phyloP scores from a whole-genome alignment of 1,284 basidiomycete species.

The Cronartium ribicola region DNA sequence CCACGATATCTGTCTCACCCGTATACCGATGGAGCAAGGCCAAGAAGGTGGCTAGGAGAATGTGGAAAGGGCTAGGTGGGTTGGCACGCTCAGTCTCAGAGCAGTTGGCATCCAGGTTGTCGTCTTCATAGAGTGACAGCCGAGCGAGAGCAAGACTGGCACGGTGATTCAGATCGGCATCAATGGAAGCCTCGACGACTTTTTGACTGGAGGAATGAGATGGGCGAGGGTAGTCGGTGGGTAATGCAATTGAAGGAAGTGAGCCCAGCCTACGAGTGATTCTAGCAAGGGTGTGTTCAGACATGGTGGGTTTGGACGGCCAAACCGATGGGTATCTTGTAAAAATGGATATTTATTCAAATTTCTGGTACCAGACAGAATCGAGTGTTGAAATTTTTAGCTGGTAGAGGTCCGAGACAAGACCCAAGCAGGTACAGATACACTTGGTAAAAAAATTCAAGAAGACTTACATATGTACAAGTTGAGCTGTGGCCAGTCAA shows the following conservation, averaged over 20 bases:
- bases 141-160: constrained; percentile 57
- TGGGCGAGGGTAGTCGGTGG: constrained; percentile 92
- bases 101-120: constrained; percentile 54
- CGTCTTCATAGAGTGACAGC: constrained; percentile 67
- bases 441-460: too few species aligned
- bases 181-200: constrained; percentile 65
- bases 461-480: too few species aligned
- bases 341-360: too few species aligned
- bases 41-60: constrained; percentile 83
- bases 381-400: too few species aligned
- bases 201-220: constrained; percentile 60
- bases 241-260: constrained; percentile 83
- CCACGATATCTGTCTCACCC: constrained; percentile 87
- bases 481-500: too few species aligned
- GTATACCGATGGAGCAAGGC: constrained; percentile 92
- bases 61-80: constrained; percentile 76
- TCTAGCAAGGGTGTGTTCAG: constrained; percentile 1
- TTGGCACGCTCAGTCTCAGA: constrained; percentile 45
- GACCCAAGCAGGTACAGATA: too few species aligned
- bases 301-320: neutral
- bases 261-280: constrained; percentile 54
- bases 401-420: too few species aligned
- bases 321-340: too few species aligned
- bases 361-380: too few species aligned
- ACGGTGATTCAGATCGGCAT: constrained; percentile 51